These are phyloP conservation scores for Daldinia decipiens DNA, from an alignment of 495 filamentous ascomycete genomes.

Conservation along the genomic window DNA sequence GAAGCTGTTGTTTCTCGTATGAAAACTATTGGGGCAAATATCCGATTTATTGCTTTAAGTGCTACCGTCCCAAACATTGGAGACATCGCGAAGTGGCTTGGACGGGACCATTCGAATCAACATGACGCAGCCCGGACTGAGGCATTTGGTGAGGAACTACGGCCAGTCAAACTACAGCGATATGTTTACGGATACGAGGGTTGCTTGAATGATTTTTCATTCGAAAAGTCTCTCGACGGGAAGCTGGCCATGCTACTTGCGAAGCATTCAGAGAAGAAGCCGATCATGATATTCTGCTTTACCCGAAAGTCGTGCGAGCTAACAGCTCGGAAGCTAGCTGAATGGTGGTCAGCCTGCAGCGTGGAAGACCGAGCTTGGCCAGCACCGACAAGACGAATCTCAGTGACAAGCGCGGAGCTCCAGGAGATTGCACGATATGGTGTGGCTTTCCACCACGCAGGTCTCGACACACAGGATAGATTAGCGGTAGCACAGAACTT, in stretches of 20 bases:
- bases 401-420: slow-evolving; percentile 70
- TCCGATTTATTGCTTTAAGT: slow-evolving; percentile 91
- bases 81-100: slow-evolving; percentile 94
- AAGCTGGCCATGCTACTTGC: slow-evolving; percentile 81
- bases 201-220: slow-evolving; percentile 81
- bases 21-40: slow-evolving; percentile 88
- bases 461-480: slow-evolving; percentile 78
- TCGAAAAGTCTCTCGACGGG: slow-evolving; percentile 80
- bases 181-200: slow-evolving; percentile 79
- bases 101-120: slow-evolving; percentile 72
- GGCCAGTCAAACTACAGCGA: slow-evolving; percentile 88
- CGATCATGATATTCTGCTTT: slow-evolving; percentile 93
- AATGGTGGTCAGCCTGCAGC: slow-evolving; percentile 68
- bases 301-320: slow-evolving; percentile 79
- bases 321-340: slow-evolving; percentile 79
- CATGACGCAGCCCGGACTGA: slow-evolving; percentile 76
- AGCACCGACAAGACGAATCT: slow-evolving; percentile 64
- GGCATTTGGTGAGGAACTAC: slow-evolving; percentile 90
- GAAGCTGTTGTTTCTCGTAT: slow-evolving; percentile 97
- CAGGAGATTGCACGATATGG: slow-evolving; percentile 71
- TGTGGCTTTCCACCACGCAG: slow-evolving; percentile 95
- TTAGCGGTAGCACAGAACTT: slow-evolving; percentile 76
- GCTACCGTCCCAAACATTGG: slow-evolving; percentile 93
- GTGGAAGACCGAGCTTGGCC: slow-evolving; percentile 73
- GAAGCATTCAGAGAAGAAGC: slow-evolving; percentile 80